Evolutionary conservation across 2,329 filamentous ascomycete species (phyloP).

Genomic region (Salinomyces thailandicus): DNA sequence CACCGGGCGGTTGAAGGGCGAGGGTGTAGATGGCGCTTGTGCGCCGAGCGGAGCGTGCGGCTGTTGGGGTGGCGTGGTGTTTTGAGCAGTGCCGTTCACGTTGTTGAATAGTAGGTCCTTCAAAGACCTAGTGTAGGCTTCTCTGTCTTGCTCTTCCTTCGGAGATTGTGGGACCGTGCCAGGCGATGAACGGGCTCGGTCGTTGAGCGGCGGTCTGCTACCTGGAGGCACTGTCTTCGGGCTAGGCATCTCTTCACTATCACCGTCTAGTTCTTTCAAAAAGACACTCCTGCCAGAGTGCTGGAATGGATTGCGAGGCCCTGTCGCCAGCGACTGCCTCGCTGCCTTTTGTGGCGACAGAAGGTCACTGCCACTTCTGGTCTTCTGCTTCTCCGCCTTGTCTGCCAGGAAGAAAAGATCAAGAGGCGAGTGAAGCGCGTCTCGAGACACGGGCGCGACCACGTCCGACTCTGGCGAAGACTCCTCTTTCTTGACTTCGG

Average conservation of each 20-base stretch:
- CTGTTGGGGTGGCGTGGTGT: slow-evolving; percentile 14
- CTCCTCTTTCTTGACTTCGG: slow-evolving; percentile 34
- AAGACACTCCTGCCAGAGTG: slow-evolving; percentile 48
- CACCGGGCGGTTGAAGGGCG: slow-evolving; percentile 28
- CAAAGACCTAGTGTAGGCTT: slow-evolving; percentile 32
- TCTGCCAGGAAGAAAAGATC: slow-evolving; percentile 88
- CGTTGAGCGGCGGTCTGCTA: slow-evolving; percentile 18
- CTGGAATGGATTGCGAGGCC: slow-evolving; percentile 16
- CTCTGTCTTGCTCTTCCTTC: slow-evolving; percentile 40
- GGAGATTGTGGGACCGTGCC: slow-evolving; percentile 6
- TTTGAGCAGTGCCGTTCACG: slow-evolving; percentile 5
- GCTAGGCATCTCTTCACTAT: slow-evolving; percentile 18
- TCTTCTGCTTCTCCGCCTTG: slow-evolving; percentile 60
- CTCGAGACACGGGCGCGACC: slow-evolving; percentile 30
- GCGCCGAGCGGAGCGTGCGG: slow-evolving; percentile 11
- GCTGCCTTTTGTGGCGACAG: slow-evolving; percentile 43
- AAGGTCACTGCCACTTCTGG: slow-evolving; percentile 43
- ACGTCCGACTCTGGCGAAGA: slow-evolving; percentile 40
- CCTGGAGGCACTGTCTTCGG: slow-evolving; percentile 13
- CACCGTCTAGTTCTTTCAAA: slow-evolving; percentile 56
- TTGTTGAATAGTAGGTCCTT: slow-evolving; percentile 35
- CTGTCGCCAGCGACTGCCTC: slow-evolving; percentile 16
- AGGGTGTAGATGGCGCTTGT: slow-evolving; percentile 24
- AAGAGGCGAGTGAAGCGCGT: slow-evolving; percentile 59
- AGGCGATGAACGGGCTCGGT: slow-evolving; percentile 22